Base-by-base conservation (phyloP, 345 rosid genomes). In the Arabidopsis suecica region DNA sequence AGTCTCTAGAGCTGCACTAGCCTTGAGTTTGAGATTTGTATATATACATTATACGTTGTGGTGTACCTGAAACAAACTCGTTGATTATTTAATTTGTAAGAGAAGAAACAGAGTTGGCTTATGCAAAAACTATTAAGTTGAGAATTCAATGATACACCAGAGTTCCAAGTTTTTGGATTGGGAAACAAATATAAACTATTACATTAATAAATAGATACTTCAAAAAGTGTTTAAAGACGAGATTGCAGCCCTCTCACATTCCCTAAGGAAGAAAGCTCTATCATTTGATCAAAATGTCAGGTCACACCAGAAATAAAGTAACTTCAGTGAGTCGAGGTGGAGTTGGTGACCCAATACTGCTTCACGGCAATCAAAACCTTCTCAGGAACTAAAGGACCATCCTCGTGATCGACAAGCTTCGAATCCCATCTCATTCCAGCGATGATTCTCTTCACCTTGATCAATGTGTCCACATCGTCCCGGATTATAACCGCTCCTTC, bases 351-450 rank as follows among this genome's bases (percentile, higher is more conserved):
- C 99, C 99, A 96, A 34, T 93, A 96, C 77, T 89, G 97, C 87
- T 96, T 96, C 70, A 93, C 99, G 0, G 98, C 97, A 18, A 96
- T 82, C 75, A 96, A 74, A 72, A 91, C 83, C 83, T 96, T 96
- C 84, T 89, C 98, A 0, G 93, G 88, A 69, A 96, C 93, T 25
- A 96, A 83, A 49, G 99, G 99, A 36, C 99, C 99, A 66, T 93
- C 99, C 80, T 96, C 99, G 18, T 96, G 99, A 85, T 96, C 98
- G 65, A 93, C 88, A 91, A 96, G 84, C 81, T 96, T 96, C 5
- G 95, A 65, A 32, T 91, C 90, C 99, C 99, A 96, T 61, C 90
- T 91, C 96, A 96, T 96, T 40, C 97, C 92, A n/a, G 80, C 80
- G 7, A 82, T 84, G 47, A 89, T 80, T 84, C 86, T 90, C 88